A percentile compares a stretch with the other conserved stretches of the same genome.
Evolutionary conservation across 495 filamentous ascomycete species (phyloP).

Genomic region (Talaromyces adpressus): DNA sequence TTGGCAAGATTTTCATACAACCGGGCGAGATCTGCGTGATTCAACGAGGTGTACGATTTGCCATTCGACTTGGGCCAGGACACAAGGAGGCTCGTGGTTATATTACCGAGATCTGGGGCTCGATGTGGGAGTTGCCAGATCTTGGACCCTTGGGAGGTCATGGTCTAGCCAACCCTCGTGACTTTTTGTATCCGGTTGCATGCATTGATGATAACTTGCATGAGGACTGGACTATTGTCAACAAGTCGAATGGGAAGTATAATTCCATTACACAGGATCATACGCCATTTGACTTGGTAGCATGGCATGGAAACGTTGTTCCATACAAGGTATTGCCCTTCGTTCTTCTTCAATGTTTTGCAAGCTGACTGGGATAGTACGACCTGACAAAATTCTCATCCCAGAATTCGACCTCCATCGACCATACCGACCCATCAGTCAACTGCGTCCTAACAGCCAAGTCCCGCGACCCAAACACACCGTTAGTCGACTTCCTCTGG

Average conservation of each 20-base stretch:
- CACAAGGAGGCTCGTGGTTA: conserved; percentile 28
- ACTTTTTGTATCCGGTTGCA: conserved; percentile 34
- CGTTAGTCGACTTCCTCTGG: conserved; percentile 35
- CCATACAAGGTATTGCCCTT: conserved; percentile 28
- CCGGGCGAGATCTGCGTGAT: conserved; percentile 37
- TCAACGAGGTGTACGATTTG: conserved; percentile 30
- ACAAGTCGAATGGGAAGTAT: conserved; percentile 30
- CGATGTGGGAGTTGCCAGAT: conserved; percentile 32
- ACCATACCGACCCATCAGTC: conserved; percentile 35
- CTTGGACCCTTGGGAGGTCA: conserved; percentile 33
- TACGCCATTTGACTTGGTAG: conserved; percentile 33
- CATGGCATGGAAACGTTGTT: conserved; percentile 38
- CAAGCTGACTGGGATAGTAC: conserved; percentile 17
- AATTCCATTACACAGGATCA: conserved; percentile 33
- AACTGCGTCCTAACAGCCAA: conserved; percentile 33
- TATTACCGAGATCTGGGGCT: conserved; percentile 35
- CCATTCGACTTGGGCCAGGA: conserved; percentile 20
- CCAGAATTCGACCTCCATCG: conserved; percentile 34
- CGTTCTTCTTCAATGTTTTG: not conserved
- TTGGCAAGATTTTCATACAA: conserved; percentile 34
- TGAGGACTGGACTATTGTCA: conserved; percentile 26
- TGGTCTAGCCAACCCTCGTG: conserved; percentile 32
- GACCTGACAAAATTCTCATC: conserved; percentile 36
- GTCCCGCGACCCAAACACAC: conserved; percentile 29
- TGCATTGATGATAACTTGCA: conserved; percentile 33